phyloP scores from a whole-genome alignment of 148 eudicot species.

The Persicaria tinctoria region DNA sequence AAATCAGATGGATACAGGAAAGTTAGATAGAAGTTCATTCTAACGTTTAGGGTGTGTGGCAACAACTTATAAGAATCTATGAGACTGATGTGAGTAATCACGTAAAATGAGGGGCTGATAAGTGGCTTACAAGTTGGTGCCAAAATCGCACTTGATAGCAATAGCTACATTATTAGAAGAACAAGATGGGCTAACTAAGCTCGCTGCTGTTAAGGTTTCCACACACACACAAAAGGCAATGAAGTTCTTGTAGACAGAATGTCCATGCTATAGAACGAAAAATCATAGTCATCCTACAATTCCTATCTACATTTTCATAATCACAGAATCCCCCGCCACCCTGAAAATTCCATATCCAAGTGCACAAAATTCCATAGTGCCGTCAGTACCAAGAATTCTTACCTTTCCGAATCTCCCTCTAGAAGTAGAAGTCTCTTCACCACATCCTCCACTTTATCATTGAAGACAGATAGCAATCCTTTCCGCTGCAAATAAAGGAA shows the following conservation, averaged over 20 bases:
- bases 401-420: slow-evolving; percentile 72
- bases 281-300: background rate
- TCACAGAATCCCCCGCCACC: background rate
- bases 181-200: background rate
- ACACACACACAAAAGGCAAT: background rate
- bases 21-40: background rate
- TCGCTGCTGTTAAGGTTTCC: background rate
- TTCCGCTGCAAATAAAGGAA: slow-evolving; percentile 46
- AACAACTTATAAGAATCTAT: no score
- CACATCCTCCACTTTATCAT: slow-evolving; percentile 71
- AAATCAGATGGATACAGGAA: background rate
- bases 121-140: no score
- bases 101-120: no score
- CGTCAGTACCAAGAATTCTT: background rate
- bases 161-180: background rate
- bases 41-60: background rate
- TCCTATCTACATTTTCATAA: background rate
- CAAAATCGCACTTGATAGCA: background rate
- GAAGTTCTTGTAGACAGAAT: background rate
- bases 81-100: no score
- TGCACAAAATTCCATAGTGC: background rate
- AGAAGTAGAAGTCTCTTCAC: slow-evolving; percentile 56
- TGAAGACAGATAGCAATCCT: slow-evolving; percentile 46
- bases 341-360: background rate
- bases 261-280: background rate